Base-by-base conservation (phyloP, 1,139 yeast species). In the Petasospora fabianii region DNA sequence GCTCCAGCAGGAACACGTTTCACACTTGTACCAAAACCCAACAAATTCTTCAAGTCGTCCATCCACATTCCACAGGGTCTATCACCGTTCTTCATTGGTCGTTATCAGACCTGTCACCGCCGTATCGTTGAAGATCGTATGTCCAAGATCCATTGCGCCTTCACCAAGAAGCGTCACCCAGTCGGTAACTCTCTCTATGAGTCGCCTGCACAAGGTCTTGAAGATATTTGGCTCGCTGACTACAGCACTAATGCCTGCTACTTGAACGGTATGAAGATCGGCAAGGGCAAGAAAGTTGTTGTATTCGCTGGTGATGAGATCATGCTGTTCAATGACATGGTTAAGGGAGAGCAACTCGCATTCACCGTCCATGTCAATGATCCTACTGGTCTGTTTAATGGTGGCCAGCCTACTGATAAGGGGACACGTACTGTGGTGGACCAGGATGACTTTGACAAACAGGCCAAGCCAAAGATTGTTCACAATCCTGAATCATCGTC, bases 211-310 rank as follows among this genome's bases (percentile, higher is more conserved):
- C 69, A 75, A 43, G 77, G 81, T 43, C 62, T 75, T 4, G 86
- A 80, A 42, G 88, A 80, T 54, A 66, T 85, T n/a, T 87, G 96
- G 95, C 64, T 88, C 15, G 62, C 84, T 30, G 96, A 86, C 54
- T 75, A 71, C 45, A 84, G 95, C 38, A 77, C 95, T 1, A 88
- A 88, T 58, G 82, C 85, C 1, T 85, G 96, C 55, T 75, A 68
- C 48, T 72, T 88, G 9, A 86, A 88, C 55, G 73, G 73, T 5
- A 59, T 62, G 12, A 69, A 68, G 34, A 55, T 88, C 30, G 84
- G 84, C 0, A 76, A 77, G 44, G 83, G 83, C 2, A 68, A 71
- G 27, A 85, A 85, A 49, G 72, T 72, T 0, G 71, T 75, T 45
- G 53, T 88, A 1, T 75, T 68, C 51, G 69, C 83, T 47, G 82